These are phyloP conservation scores for Uromyces viciae-fabae DNA, from an alignment of 1,284 basidiomycete genomes.

Conservation along the genomic window DNA sequence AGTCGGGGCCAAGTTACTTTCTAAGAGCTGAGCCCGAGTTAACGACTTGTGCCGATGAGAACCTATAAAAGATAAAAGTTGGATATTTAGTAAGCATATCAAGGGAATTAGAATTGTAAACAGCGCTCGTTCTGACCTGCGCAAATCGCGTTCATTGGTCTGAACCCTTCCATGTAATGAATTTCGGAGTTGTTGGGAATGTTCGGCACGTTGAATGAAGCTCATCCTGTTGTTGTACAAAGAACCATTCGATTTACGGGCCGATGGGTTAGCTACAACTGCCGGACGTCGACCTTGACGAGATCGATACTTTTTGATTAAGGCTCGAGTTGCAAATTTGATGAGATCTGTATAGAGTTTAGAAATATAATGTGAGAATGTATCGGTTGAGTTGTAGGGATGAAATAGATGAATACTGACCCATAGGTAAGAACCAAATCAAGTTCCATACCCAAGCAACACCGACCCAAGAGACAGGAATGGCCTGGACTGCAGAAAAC, in stretches of 20 bases:
- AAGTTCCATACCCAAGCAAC: constrained; percentile 64
- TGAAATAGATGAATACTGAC: constrained; percentile 51
- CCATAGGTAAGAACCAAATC: constrained; percentile 38
- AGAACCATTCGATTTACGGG: constrained; percentile 68
- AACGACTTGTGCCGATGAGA: constrained; percentile 28
- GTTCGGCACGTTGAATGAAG: constrained; percentile 72
- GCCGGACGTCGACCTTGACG: not conserved
- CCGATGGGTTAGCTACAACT: constrained; percentile 68
- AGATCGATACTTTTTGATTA: constrained; percentile 62
- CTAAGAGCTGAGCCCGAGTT: constrained; percentile 13
- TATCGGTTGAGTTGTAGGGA: constrained; percentile 63
- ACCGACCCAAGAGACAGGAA: constrained; percentile 87
- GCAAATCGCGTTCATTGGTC: not conserved
- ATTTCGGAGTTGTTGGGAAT: not conserved
- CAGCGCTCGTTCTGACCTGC: constrained; percentile 1
- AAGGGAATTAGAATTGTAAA: not conserved
- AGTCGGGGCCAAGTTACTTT: too few relatives aligned
- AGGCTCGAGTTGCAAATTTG: constrained; percentile 73
- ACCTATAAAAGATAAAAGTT: not conserved
- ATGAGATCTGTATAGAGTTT: constrained; percentile 68
- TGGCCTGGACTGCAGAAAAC: constrained; percentile 32
- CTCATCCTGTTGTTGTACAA: constrained; percentile 87
- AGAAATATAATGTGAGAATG: not conserved
- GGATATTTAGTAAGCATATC: not conserved
- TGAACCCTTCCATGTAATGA: constrained; percentile 6